Conservation (phyloP, 257 asterid genomes). For the Striga asiatica region DNA sequence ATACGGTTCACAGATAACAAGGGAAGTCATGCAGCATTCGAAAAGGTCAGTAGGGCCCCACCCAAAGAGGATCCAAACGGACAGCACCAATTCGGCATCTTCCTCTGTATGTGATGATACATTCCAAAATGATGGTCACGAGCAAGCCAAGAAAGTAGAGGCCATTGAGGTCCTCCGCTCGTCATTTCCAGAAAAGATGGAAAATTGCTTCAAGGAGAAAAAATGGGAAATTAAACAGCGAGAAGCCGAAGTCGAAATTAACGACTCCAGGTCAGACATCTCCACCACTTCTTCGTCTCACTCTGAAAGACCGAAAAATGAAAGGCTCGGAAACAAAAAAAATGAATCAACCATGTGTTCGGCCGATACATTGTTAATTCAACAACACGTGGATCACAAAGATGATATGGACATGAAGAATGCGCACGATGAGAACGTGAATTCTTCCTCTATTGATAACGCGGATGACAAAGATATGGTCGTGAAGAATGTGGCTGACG, state of each 20-base stretch:
- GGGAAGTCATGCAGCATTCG: constrained; percentile 28
- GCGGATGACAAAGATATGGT: constrained; percentile 28
- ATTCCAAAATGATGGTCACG: constrained; percentile 25
- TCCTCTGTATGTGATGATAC: constrained; percentile 65
- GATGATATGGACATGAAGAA: constrained; percentile 26
- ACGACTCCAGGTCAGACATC: constrained; percentile 37
- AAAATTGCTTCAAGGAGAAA: no score
- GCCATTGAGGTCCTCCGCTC: no score
- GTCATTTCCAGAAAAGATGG: no score
- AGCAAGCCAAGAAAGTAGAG: constrained; percentile 22
- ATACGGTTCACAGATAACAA: constrained; percentile 19
- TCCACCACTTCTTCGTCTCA: constrained; percentile 54
- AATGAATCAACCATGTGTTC: constrained; percentile 21
- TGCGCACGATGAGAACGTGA: constrained; percentile 25
- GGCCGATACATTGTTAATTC: constrained; percentile 13
- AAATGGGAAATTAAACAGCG: constrained; percentile 29
- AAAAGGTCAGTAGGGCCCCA: constrained; percentile 27
- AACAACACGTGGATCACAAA: constrained; percentile 27
- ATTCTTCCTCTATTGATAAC: no score
- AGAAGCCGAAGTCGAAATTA: constrained; percentile 31
- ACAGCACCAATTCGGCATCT: constrained; percentile 70
- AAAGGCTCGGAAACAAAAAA: constrained; percentile 1
- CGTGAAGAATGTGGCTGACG: constrained; percentile 22
- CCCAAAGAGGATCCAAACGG: constrained; percentile 43
- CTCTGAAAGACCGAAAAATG: constrained; percentile 31